Evolutionary conservation across 208 protist species (phyloP).

Genomic region (Leptomonas pyrrhocoris): DNA sequence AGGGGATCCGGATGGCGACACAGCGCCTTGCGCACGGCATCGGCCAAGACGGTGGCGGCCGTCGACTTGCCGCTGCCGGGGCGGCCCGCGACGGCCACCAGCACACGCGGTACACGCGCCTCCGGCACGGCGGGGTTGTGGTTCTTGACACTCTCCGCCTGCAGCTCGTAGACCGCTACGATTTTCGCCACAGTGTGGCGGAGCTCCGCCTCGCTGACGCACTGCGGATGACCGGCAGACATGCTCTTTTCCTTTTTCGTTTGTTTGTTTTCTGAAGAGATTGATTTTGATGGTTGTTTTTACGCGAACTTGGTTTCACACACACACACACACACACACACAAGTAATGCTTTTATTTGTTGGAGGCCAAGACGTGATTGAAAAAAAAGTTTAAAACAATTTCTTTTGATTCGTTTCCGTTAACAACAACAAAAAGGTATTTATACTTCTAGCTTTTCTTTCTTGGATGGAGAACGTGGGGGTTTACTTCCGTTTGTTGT

Average conservation of each 20-base stretch:
- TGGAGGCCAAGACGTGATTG: too few species aligned
- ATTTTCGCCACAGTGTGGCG: constrained; percentile 24
- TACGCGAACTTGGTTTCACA: not conserved
- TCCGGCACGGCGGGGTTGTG: constrained; percentile 27
- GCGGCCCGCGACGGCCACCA: constrained; percentile 77
- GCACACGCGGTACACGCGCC: constrained; percentile 42
- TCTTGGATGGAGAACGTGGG: too few species aligned
- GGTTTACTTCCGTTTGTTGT: too few species aligned
- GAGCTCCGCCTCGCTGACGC: constrained; percentile 22
- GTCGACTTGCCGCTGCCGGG: constrained; percentile 83
- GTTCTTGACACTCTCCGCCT: constrained; percentile 20
- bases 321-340: constrained; percentile 7
- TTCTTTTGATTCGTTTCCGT: too few species aligned
- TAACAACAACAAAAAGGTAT: too few species aligned
- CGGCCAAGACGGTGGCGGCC: constrained; percentile 43
- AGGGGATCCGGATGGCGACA: constrained; percentile 20
- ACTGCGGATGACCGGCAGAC: constrained; percentile 1
- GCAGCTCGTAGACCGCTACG: constrained; percentile 22
- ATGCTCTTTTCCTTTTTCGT: constrained; percentile 10
- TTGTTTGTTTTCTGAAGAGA: too few species aligned
- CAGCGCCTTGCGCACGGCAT: constrained; percentile 35
- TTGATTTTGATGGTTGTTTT: too few species aligned
- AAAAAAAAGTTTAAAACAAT: constrained; percentile 4
- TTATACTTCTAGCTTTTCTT: too few species aligned
- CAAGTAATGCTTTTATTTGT: too few species aligned